A percentile compares a stretch with the other conserved stretches of the same genome.
Conservation (phyloP, 2,329 filamentous ascomycete genomes). For the Penicillium olsonii region DNA sequence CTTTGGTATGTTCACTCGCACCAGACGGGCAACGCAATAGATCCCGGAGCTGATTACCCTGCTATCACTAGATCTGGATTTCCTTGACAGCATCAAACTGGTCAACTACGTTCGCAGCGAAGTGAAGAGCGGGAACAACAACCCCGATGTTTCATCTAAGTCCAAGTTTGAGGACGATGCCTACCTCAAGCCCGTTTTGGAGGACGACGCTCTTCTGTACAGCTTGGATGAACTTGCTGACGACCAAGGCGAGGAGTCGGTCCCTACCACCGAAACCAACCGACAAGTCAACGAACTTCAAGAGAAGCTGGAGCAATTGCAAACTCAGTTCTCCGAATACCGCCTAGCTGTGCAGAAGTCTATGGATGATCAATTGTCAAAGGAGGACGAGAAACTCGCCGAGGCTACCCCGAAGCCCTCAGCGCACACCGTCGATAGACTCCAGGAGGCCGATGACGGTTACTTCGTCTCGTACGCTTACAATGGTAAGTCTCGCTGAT, state of each 20-base stretch:
- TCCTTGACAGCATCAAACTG: constrained; percentile 71
- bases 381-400: constrained; percentile 50
- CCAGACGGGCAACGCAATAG: neutral
- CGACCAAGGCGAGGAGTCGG: constrained; percentile 32
- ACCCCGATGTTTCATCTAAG: constrained; percentile 60
- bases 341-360: constrained; percentile 66
- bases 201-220: constrained; percentile 87
- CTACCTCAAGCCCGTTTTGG: constrained; percentile 79
- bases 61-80: constrained; percentile 61
- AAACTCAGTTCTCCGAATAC: constrained; percentile 66
- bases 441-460: constrained; percentile 57
- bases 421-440: constrained; percentile 34
- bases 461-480: constrained; percentile 68
- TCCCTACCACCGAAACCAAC: constrained; percentile 41
- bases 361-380: constrained; percentile 65
- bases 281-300: constrained; percentile 60
- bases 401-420: constrained; percentile 22
- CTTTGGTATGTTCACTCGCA: constrained; percentile 42
- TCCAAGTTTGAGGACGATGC: constrained; percentile 72
- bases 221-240: constrained; percentile 75
- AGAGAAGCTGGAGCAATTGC: constrained; percentile 61
- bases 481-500: constrained; percentile 57
- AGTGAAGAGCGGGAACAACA: constrained; percentile 47
- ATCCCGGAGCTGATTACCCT: constrained; percentile 1
- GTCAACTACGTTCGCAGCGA: constrained; percentile 66